Evolutionary conservation across 2,329 filamentous ascomycete genomes (phyloP).

Genomic region (Neurospora sp.): DNA sequence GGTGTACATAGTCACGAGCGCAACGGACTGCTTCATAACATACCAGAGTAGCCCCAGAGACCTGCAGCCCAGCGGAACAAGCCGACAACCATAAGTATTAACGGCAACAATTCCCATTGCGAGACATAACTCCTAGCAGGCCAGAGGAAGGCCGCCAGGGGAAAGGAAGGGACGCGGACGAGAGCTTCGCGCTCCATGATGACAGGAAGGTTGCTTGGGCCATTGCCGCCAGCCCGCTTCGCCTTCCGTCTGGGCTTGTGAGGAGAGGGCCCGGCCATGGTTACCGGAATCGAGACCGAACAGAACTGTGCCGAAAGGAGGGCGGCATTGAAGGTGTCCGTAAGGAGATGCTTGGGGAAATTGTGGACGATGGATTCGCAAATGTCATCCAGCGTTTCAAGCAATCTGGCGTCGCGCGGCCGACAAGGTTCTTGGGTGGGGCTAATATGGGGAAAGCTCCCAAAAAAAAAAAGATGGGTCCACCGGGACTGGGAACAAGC

Average conservation of each 20-base stretch:
- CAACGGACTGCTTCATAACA: background rate
- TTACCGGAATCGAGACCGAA: constrained; percentile 20
- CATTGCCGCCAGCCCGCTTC: constrained; percentile 38
- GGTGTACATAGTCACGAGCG: background rate
- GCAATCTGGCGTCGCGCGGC: constrained; percentile 12
- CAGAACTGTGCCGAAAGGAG: background rate
- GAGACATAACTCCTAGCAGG: constrained; percentile 74
- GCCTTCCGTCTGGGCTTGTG: constrained; percentile 51
- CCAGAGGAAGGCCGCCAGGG: constrained; percentile 90
- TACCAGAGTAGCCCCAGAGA: constrained; percentile 92
- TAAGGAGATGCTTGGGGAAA: background rate
- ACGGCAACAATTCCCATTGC: constrained; percentile 84
- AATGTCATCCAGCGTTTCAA: background rate
- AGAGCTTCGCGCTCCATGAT: constrained; percentile 31
- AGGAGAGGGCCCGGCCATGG: constrained; percentile 42
- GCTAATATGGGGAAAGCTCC: constrained; percentile 6
- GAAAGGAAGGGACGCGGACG: constrained; percentile 63
- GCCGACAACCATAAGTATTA: constrained; percentile 82
- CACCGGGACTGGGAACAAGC: background rate
- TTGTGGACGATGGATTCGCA: background rate
- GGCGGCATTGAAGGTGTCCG: constrained; percentile 16
- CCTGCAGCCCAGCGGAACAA: constrained; percentile 89
- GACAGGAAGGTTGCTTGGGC: constrained; percentile 18
- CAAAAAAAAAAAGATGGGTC: background rate
- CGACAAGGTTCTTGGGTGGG: constrained; percentile 7